A percentile compares a stretch with the other conserved stretches of the same genome.
Evolutionary conservation across 257 asterid genomes (phyloP).

Genomic region (Gentiana macrophylla): DNA sequence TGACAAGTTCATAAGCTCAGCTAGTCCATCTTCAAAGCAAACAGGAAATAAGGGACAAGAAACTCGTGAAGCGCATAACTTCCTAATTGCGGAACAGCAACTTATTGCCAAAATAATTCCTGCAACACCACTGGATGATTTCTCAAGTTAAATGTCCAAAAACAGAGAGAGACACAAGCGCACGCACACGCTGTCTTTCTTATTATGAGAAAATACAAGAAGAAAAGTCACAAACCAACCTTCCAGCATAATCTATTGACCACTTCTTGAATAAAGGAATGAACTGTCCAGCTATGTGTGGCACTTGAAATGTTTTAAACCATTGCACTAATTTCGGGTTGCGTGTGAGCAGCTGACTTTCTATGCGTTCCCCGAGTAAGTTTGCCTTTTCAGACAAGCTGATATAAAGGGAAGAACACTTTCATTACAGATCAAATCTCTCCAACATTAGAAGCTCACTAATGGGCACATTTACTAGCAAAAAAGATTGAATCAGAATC

Average conservation of each 20-base stretch:
- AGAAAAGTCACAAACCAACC: slow-evolving; percentile 26
- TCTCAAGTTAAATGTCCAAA: slow-evolving; percentile 16
- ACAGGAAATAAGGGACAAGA: slow-evolving; percentile 30
- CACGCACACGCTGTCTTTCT: background rate
- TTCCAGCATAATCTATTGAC: slow-evolving; percentile 78
- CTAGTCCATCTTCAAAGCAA: slow-evolving; percentile 32
- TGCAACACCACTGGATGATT: slow-evolving; percentile 76
- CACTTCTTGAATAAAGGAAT: slow-evolving; percentile 73
- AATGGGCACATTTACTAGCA: background rate
- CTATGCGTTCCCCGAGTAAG: slow-evolving; percentile 39
- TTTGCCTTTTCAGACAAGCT: slow-evolving; percentile 47
- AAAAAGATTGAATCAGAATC: background rate
- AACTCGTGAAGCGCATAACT: slow-evolving; percentile 36
- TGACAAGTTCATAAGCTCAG: slow-evolving; percentile 53
- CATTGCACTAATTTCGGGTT: slow-evolving; percentile 47
- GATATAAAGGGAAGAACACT: slow-evolving; percentile 18
- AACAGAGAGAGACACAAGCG: background rate
- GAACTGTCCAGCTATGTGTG: slow-evolving; percentile 42
- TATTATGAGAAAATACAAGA: background rate
- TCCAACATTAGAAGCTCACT: background rate
- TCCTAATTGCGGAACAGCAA: slow-evolving; percentile 51
- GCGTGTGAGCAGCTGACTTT: slow-evolving; percentile 41
- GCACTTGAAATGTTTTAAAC: slow-evolving; percentile 60
- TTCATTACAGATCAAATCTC: background rate
- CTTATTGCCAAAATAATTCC: slow-evolving; percentile 61